Evolutionary conservation across 2,329 filamentous ascomycete genomes (phyloP).

Genomic region (Curvularia verruculosa): DNA sequence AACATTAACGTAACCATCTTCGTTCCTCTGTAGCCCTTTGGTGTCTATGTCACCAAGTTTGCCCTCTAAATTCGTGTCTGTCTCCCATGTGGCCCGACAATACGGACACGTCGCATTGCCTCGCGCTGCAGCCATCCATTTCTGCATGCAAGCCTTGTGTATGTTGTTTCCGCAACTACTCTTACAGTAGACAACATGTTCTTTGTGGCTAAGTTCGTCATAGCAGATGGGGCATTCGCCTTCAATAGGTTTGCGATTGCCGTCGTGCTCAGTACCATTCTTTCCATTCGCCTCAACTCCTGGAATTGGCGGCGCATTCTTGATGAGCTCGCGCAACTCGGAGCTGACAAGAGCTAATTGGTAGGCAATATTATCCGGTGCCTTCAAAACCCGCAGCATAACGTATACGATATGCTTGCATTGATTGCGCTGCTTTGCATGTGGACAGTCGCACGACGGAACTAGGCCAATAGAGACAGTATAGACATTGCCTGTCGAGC

Average conservation of each 20-base stretch:
- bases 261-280: slow-evolving; percentile 42
- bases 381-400: slow-evolving; percentile 64
- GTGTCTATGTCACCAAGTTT: slow-evolving; percentile 53
- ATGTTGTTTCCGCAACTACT: slow-evolving; percentile 67
- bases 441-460: slow-evolving; percentile 63
- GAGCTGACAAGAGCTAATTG: slow-evolving; percentile 65
- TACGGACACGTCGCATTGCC: slow-evolving; percentile 64
- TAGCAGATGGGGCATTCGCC: slow-evolving; percentile 68
- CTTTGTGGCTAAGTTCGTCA: slow-evolving; percentile 42
- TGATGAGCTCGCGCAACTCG: slow-evolving; percentile 64
- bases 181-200: slow-evolving; percentile 60
- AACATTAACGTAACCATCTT: slow-evolving; percentile 68
- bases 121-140: slow-evolving; percentile 52
- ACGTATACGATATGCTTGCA: slow-evolving; percentile 71
- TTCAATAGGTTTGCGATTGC: slow-evolving; percentile 64
- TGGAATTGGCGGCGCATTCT: slow-evolving; percentile 58
- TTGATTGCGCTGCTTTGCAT: slow-evolving; percentile 61
- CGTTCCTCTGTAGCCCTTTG: slow-evolving; percentile 50
- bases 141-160: slow-evolving; percentile 63
- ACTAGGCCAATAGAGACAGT: slow-evolving; percentile 59
- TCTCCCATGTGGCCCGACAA: slow-evolving; percentile 63
- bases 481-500: slow-evolving; percentile 68
- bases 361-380: slow-evolving; percentile 61
- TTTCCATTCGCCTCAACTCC: slow-evolving; percentile 43
- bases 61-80: slow-evolving; percentile 50